These are phyloP conservation scores for Penicillium sp. DNA, from an alignment of 2,329 filamentous ascomycete genomes.

Conservation along the genomic window DNA sequence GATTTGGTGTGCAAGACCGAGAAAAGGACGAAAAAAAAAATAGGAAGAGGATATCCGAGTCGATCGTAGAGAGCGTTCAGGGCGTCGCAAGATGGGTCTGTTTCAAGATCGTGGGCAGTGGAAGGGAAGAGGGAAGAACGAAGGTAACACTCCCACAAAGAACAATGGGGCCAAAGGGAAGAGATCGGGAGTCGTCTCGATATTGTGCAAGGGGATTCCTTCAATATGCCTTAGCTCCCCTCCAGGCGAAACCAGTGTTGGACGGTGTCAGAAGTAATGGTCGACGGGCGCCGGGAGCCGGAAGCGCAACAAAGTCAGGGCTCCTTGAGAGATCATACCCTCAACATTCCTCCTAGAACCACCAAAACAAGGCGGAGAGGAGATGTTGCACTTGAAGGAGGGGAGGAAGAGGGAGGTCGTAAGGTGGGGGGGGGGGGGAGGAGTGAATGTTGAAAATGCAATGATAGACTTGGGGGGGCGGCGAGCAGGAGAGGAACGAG, in stretches of 20 bases:
- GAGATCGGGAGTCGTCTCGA: slow-evolving; percentile 3
- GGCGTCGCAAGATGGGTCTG: slow-evolving; percentile 34
- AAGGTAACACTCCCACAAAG: slow-evolving; percentile 13
- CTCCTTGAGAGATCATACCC: slow-evolving; percentile 40
- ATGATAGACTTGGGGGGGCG: slow-evolving; percentile 21
- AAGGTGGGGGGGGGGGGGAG: slow-evolving; percentile 15
- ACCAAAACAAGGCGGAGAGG: slow-evolving; percentile 1
- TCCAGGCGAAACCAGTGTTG: slow-evolving; percentile 10
- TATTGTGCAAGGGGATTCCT: neutral
- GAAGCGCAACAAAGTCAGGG: slow-evolving; percentile 42
- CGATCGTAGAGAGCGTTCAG: slow-evolving; percentile 36
- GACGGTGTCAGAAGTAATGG: too few relatives aligned
- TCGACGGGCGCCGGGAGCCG: slow-evolving; percentile 39
- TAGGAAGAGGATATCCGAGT: slow-evolving; percentile 17
- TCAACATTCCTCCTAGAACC: slow-evolving; percentile 35
- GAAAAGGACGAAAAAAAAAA: slow-evolving; percentile 5
- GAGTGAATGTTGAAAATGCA: slow-evolving; percentile 25
- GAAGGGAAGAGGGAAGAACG: slow-evolving; percentile 20
- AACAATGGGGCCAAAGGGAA: slow-evolving; percentile 17
- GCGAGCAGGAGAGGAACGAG: slow-evolving; percentile 20
- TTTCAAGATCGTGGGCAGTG: slow-evolving; percentile 34
- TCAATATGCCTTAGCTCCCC: slow-evolving; percentile 33
- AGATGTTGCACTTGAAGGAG: neutral
- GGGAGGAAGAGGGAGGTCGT: slow-evolving; percentile 7
- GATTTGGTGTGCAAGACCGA: slow-evolving; percentile 1